A percentile compares a stretch with the other conserved stretches of the same genome.
phyloP scores from a whole-genome alignment of 169 alveolate genomes.

The Plasmodium fragile region DNA sequence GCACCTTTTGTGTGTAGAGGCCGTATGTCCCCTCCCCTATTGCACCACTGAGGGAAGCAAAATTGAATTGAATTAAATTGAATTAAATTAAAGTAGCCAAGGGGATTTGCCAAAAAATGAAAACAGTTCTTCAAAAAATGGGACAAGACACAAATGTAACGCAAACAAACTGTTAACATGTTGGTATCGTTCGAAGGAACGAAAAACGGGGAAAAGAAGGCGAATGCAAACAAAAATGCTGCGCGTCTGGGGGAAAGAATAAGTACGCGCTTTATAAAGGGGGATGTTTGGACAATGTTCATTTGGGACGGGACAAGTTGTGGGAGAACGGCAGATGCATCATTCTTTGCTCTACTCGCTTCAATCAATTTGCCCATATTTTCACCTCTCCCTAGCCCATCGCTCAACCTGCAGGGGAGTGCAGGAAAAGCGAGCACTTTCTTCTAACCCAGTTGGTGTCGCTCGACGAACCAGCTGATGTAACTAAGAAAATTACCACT shows the following conservation, averaged over 20 bases:
- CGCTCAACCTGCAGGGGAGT: neutral
- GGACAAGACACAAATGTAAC: neutral
- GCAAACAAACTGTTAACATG: neutral
- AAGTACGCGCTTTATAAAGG: neutral
- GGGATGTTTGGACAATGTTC: neutral
- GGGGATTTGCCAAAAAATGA: neutral
- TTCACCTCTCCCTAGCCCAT: neutral
- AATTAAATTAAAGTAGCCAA: neutral
- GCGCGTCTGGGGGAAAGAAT: neutral
- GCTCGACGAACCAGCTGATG: slow-evolving; percentile 43
- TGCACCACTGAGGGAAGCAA: neutral
- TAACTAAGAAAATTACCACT: slow-evolving; percentile 28
- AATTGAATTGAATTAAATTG: neutral
- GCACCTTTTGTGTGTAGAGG: neutral
- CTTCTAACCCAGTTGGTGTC: neutral
- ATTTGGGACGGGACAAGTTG: neutral
- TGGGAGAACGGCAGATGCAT: neutral
- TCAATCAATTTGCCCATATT: neutral
- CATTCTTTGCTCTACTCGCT: neutral
- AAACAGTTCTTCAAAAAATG: neutral
- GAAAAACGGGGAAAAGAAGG: neutral
- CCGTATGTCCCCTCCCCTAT: neutral
- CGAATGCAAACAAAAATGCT: neutral
- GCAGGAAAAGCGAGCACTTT: neutral
- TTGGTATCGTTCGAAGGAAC: neutral